These are phyloP conservation scores for Alternaria infectoria DNA, from an alignment of 2,329 filamentous ascomycete genomes.

Conservation along the genomic window DNA sequence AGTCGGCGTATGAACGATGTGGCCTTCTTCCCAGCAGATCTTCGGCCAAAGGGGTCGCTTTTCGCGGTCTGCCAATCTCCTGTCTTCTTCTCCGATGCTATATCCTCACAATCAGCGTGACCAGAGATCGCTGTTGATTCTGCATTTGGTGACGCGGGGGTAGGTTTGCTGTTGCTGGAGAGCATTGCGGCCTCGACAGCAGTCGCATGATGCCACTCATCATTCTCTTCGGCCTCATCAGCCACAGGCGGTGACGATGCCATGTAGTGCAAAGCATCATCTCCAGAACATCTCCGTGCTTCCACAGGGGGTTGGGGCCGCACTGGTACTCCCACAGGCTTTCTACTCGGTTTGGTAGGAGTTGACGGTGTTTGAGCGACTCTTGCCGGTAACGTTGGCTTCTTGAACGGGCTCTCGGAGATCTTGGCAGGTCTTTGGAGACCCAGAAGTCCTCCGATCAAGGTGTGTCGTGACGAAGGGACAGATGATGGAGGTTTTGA, in stretches of 20 bases:
- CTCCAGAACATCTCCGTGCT: background rate
- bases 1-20: constrained; percentile 37
- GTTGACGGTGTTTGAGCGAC: constrained; percentile 20
- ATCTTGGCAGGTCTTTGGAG: constrained; percentile 6
- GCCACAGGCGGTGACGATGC: constrained; percentile 20
- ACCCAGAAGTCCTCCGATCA: constrained; percentile 22
- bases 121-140: constrained; percentile 50
- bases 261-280: constrained; percentile 3
- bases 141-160: constrained; percentile 50
- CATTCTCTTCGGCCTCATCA: constrained; percentile 1
- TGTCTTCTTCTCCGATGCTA: constrained; percentile 38
- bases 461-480: constrained; percentile 4
- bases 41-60: constrained; percentile 37
- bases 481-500: constrained; percentile 1
- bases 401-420: constrained; percentile 21
- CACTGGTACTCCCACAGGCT: constrained; percentile 1
- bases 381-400: constrained; percentile 15
- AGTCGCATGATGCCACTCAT: constrained; percentile 6
- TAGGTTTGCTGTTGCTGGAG: constrained; percentile 52
- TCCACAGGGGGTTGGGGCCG: constrained; percentile 14
- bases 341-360: constrained; percentile 13
- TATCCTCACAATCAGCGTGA: constrained; percentile 34
- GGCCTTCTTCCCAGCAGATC: constrained; percentile 9
- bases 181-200: constrained; percentile 29
- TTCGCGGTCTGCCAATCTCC: constrained; percentile 35